phyloP scores from a whole-genome alignment of 805 yeast genomes.

The Ascoidea rubescens region DNA sequence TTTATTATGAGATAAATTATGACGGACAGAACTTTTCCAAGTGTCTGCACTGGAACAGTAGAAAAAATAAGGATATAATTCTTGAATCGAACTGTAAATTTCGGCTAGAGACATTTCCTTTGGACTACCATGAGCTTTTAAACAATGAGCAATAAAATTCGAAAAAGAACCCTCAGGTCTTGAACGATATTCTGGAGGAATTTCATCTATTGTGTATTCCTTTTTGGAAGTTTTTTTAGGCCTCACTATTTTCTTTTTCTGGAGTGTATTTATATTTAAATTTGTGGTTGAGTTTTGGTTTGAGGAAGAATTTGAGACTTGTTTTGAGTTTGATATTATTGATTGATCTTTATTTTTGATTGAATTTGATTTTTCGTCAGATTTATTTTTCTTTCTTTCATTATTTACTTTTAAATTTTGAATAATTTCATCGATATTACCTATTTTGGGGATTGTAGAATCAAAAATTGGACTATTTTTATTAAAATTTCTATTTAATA shows the following conservation, averaged over 20 bases:
- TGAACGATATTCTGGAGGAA: slow-evolving; percentile 73
- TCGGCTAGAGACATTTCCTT: slow-evolving; percentile 75
- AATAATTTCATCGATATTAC: not conserved
- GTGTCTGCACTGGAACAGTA: slow-evolving; percentile 76
- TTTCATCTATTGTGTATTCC: slow-evolving; percentile 66
- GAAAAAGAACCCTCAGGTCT: slow-evolving; percentile 81
- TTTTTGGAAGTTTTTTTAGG: slow-evolving; percentile 42
- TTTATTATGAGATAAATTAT: slow-evolving; percentile 81
- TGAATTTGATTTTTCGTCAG: not conserved
- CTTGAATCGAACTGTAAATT: slow-evolving; percentile 76
- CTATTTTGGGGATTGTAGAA: not conserved
- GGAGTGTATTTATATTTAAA: not conserved
- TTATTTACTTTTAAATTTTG: not conserved
- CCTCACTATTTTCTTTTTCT: slow-evolving; percentile 29
- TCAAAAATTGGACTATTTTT: not conserved
- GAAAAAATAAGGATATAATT: slow-evolving; percentile 77
- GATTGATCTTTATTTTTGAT: not conserved
- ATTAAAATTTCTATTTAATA: too few species aligned
- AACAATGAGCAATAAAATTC: slow-evolving; percentile 64
- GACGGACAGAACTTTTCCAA: slow-evolving; percentile 97
- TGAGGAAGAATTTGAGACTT: not conserved
- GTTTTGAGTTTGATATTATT: not conserved
- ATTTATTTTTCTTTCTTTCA: not conserved
- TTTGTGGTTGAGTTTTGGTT: not conserved
- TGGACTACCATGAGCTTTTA: slow-evolving; percentile 43